Conservation (phyloP, 331 rosid species). For the Prunus yedoensis region DNA sequence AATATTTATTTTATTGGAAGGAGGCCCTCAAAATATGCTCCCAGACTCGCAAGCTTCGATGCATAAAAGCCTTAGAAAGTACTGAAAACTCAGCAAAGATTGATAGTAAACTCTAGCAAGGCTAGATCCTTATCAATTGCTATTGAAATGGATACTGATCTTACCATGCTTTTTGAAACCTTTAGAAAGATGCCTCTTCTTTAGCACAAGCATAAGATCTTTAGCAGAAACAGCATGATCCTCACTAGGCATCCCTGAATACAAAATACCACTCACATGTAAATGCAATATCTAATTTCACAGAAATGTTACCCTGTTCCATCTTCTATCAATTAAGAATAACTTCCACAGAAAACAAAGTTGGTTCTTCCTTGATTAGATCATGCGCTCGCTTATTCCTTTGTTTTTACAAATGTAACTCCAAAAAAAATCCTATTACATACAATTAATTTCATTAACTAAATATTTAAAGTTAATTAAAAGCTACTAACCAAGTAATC, state of each 20-base stretch:
- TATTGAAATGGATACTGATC: neutral
- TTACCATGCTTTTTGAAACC: conserved; percentile 54
- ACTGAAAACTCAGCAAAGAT: neutral
- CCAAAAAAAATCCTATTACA: too few relatives aligned
- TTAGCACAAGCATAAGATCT: conserved; percentile 42
- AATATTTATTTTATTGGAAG: conserved; percentile 49
- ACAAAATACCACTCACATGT: neutral
- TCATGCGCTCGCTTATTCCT: too few relatives aligned
- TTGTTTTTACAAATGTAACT: too few relatives aligned
- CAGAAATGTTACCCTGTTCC: too few relatives aligned
- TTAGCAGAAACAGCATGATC: conserved; percentile 4
- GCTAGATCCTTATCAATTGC: too few relatives aligned
- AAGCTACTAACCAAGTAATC: conserved; percentile 37
- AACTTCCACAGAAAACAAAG: too few relatives aligned
- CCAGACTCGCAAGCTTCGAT: conserved; percentile 80
- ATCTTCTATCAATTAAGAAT: too few relatives aligned
- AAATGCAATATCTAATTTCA: neutral
- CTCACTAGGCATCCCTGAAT: conserved; percentile 42
- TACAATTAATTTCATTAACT: neutral
- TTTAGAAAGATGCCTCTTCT: conserved; percentile 45
- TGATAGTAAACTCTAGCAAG: too few relatives aligned
- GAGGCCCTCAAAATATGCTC: conserved; percentile 69
- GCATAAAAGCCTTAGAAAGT: neutral
- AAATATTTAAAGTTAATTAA: neutral
- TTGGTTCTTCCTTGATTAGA: too few relatives aligned